Conservation (phyloP, 2,329 filamentous ascomycete species). For the Colletotrichum brevisporum region DNA sequence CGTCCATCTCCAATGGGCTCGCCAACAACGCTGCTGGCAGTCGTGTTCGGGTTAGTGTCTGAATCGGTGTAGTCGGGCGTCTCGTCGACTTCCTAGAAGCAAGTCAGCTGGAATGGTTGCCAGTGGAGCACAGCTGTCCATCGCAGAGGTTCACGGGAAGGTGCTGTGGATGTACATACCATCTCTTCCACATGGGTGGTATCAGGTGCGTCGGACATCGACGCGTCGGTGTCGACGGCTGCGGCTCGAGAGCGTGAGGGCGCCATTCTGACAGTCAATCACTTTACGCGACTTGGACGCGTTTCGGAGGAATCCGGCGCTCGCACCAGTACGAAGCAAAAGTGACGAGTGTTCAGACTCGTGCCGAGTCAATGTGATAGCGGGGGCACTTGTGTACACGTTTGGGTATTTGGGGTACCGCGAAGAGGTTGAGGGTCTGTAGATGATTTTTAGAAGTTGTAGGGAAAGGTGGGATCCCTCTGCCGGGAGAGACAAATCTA, state of each 20-base stretch:
- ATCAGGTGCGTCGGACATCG: constrained; percentile 73
- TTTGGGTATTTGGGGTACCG: constrained; percentile 22
- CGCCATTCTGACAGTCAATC: constrained; percentile 64
- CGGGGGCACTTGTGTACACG: constrained; percentile 12
- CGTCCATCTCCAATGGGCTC: constrained; percentile 82
- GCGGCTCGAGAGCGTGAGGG: constrained; percentile 66
- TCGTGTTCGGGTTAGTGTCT: constrained; percentile 77
- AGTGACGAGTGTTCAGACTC: constrained; percentile 30
- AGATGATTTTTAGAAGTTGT: constrained; percentile 39
- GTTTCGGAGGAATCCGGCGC: constrained; percentile 46
- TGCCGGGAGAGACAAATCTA: constrained; percentile 35
- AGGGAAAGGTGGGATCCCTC: constrained; percentile 41
- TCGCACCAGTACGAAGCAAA: constrained; percentile 12
- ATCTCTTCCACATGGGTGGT: constrained; percentile 62
- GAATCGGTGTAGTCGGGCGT: constrained; percentile 77
- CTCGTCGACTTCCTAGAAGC: constrained; percentile 70
- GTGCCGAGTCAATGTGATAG: neutral
- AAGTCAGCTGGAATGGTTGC: constrained; percentile 22
- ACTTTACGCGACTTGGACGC: constrained; percentile 72
- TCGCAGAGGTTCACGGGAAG: neutral
- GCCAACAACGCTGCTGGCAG: constrained; percentile 87
- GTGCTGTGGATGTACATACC: constrained; percentile 53
- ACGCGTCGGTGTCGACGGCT: constrained; percentile 72
- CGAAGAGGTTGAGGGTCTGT: constrained; percentile 25
- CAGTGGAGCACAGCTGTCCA: neutral